Conservation (phyloP, 768 basidiomycete species). For the Amanita brunnescens region DNA sequence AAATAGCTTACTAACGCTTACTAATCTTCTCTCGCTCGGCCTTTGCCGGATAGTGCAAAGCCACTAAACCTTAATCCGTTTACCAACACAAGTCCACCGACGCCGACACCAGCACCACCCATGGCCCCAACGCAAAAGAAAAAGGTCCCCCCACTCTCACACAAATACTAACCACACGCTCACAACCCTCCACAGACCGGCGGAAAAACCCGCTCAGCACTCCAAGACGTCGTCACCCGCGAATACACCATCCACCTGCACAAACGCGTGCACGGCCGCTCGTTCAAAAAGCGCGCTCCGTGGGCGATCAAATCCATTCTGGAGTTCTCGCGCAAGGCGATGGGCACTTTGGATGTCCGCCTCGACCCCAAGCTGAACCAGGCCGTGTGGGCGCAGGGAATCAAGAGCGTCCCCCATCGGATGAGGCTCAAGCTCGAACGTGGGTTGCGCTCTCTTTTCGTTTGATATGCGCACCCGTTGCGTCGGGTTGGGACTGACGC, state of each 20-base stretch:
- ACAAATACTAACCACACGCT: not conserved
- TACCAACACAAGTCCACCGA: conserved; percentile 32
- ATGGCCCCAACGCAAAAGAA: conserved; percentile 40
- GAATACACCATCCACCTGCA: conserved; percentile 99
- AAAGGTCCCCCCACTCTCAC: conserved; percentile 36
- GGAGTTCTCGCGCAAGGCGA: conserved; percentile 85
- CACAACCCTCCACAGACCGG: conserved; percentile 33
- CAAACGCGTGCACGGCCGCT: conserved; percentile 86
- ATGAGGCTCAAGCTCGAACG: conserved; percentile 92
- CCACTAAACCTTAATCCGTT: conserved; percentile 52
- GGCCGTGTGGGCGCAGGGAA: conserved; percentile 86
- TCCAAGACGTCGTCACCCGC: conserved; percentile 95
- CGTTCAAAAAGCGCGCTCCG: conserved; percentile 97
- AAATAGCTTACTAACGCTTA: not conserved
- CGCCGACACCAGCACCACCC: conserved; percentile 20
- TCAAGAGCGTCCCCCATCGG: conserved; percentile 90
- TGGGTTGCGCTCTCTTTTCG: conserved; percentile 22
- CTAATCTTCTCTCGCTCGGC: conserved; percentile 18
- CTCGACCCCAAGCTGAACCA: conserved; percentile 96
- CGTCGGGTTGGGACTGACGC: too few species aligned
- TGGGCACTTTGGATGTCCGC: conserved; percentile 94
- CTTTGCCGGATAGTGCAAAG: conserved; percentile 30
- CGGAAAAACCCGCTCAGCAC: conserved; percentile 91
- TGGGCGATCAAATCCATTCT: conserved; percentile 93
- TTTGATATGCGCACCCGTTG: not conserved